A percentile compares a stretch with the other conserved stretches of the same genome.
Evolutionary conservation across 2,329 filamentous ascomycete species (phyloP).

Genomic region (Paradendryphiella salina): DNA sequence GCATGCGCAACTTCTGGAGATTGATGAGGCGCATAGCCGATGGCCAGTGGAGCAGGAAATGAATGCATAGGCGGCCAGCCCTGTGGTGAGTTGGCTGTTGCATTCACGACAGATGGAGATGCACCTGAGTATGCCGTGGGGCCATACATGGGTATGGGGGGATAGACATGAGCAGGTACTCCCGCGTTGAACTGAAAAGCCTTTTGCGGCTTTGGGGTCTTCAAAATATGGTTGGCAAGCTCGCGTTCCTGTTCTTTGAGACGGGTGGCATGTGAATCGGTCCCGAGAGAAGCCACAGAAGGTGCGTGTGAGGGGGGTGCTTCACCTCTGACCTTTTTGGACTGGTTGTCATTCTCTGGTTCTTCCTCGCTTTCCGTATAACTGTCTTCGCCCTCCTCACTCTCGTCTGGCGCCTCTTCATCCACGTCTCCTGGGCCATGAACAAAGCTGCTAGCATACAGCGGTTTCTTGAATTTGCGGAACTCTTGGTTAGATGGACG

Average conservation of each 20-base stretch:
- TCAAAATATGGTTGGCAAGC: conserved; percentile 41
- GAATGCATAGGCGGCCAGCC: conserved; percentile 29
- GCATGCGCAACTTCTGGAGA: conserved; percentile 27
- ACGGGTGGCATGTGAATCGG: conserved; percentile 33
- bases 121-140: conserved; percentile 30
- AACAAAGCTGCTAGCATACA: conserved; percentile 41
- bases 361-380: conserved; percentile 24
- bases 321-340: conserved; percentile 20
- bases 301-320: conserved; percentile 27
- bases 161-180: conserved; percentile 28
- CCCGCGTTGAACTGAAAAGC: conserved; percentile 36
- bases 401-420: conserved; percentile 15
- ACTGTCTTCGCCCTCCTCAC: conserved; percentile 15
- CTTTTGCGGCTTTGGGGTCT: conserved; percentile 43
- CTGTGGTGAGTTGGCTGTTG: conserved; percentile 24
- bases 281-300: conserved; percentile 27
- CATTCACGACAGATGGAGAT: conserved; percentile 29
- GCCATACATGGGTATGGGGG: conserved; percentile 38
- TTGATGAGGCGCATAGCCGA: conserved; percentile 31
- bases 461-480: conserved; percentile 33
- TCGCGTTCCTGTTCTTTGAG: conserved; percentile 40
- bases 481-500: conserved; percentile 18
- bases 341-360: conserved; percentile 15
- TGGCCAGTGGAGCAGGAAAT: conserved; percentile 31
- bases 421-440: conserved; percentile 27